A percentile compares a stretch with the other conserved stretches of the same genome.
Evolutionary conservation across 352 stramenopile genomes (phyloP).

Genomic region (Pythium phragmitis): DNA sequence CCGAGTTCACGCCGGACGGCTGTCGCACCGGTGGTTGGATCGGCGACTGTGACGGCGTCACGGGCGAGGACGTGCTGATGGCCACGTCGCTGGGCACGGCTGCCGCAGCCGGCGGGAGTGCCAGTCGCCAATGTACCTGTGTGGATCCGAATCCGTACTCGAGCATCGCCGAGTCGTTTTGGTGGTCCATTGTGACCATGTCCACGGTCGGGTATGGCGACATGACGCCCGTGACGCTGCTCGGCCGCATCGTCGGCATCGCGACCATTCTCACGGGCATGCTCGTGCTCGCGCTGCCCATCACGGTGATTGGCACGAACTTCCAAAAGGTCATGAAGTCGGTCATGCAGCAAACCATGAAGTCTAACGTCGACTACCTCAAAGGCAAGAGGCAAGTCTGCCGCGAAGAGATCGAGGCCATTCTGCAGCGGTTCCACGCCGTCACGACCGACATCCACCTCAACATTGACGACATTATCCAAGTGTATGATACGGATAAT

Average conservation of each 20-base stretch:
- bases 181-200: constrained; percentile 92
- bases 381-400: constrained; percentile 72
- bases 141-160: constrained; percentile 82
- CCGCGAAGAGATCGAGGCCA: constrained; percentile 71
- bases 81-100: constrained; percentile 32
- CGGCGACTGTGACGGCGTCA: constrained; percentile 35
- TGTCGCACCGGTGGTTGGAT: constrained; percentile 62
- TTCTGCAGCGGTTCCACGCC: constrained; percentile 67
- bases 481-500: constrained; percentile 78
- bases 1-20: constrained; percentile 64
- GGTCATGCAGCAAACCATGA: constrained; percentile 76
- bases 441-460: constrained; percentile 74
- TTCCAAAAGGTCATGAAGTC: constrained; percentile 87
- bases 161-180: constrained; percentile 80
- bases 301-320: constrained; percentile 89
- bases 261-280: constrained; percentile 79
- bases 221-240: constrained; percentile 73
- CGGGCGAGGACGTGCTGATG: neutral
- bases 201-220: constrained; percentile 90
- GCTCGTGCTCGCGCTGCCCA: constrained; percentile 85
- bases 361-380: constrained; percentile 73
- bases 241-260: constrained; percentile 71
- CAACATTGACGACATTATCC: constrained; percentile 76
- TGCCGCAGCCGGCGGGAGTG: neutral
- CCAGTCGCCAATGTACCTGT: constrained; percentile 37